phyloP scores from a whole-genome alignment of 2,329 filamentous ascomycete genomes.

The Trichoderma lentiforme region DNA sequence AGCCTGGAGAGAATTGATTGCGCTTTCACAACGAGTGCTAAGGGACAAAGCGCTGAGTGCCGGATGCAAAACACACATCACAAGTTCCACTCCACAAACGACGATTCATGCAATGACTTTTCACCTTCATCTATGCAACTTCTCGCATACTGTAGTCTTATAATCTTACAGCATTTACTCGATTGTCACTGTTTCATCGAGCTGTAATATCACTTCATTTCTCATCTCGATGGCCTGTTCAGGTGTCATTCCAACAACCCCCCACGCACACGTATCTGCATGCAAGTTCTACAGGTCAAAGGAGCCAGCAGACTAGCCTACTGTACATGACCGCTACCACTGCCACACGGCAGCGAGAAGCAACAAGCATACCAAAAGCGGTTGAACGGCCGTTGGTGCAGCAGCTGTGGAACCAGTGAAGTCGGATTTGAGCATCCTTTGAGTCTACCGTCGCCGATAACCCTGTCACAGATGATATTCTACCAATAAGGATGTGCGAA shows the following conservation, averaged over 20 bases:
- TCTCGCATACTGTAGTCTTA: neutral
- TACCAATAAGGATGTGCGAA: neutral
- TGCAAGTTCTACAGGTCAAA: neutral
- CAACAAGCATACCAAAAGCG: neutral
- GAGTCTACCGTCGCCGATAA: neutral
- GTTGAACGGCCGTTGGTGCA: neutral
- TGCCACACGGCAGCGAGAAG: neutral
- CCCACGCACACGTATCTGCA: neutral
- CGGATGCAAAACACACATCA: neutral
- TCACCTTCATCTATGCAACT: neutral
- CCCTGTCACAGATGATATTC: neutral
- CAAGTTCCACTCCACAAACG: neutral
- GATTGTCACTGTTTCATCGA: neutral
- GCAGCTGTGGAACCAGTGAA: neutral
- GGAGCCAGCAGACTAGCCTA: neutral
- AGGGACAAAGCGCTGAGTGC: neutral
- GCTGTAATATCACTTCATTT: neutral
- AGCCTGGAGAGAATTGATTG: neutral
- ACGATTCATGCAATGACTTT: neutral
- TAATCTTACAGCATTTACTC: neutral
- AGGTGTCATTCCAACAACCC: neutral
- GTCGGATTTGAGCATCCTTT: neutral
- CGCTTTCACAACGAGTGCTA: neutral
- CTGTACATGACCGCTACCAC: neutral
- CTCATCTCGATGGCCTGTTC: neutral